phyloP scores from a whole-genome alignment of 1,139 yeast genomes.

The Sugiyamaella grinbergsii region DNA sequence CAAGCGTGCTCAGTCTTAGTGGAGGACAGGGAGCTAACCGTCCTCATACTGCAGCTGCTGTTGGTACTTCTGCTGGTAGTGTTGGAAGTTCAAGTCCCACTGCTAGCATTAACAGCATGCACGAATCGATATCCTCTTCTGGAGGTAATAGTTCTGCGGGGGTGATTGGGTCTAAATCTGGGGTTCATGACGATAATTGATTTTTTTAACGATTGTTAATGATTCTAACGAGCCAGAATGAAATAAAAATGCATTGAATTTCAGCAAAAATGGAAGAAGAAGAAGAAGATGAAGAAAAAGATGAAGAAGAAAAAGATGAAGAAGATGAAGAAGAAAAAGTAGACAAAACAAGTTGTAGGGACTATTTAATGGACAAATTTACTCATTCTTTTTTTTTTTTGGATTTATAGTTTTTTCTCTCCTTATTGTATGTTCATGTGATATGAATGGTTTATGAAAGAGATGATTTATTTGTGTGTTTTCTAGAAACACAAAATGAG shows the following conservation, averaged over 20 bases:
- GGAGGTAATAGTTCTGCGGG: conserved; percentile 23
- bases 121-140: conserved; percentile 18
- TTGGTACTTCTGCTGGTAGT: conserved; percentile 17
- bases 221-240: conserved; percentile 29
- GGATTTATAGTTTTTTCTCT: not conserved
- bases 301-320: too few relatives aligned
- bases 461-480: conserved; percentile 20
- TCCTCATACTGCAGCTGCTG: conserved; percentile 8
- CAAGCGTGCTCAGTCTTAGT: conserved; percentile 33
- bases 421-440: conserved; percentile 18
- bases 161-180: conserved; percentile 31
- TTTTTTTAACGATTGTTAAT: conserved; percentile 24
- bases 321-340: too few relatives aligned
- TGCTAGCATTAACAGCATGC: conserved; percentile 21
- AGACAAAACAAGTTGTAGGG: not conserved
- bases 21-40: conserved; percentile 27
- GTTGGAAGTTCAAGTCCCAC: conserved; percentile 24
- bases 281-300: too few relatives aligned
- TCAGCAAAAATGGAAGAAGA: conserved; percentile 8
- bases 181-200: conserved; percentile 25
- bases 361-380: not conserved
- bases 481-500: conserved; percentile 11
- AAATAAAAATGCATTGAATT: conserved; percentile 13
- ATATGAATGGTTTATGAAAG: conserved; percentile 24
- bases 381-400: not conserved